A percentile compares a stretch with the other conserved stretches of the same genome.
phyloP scores from a whole-genome alignment of 1,284 basidiomycete genomes.

The Cryptococcus sp. region DNA sequence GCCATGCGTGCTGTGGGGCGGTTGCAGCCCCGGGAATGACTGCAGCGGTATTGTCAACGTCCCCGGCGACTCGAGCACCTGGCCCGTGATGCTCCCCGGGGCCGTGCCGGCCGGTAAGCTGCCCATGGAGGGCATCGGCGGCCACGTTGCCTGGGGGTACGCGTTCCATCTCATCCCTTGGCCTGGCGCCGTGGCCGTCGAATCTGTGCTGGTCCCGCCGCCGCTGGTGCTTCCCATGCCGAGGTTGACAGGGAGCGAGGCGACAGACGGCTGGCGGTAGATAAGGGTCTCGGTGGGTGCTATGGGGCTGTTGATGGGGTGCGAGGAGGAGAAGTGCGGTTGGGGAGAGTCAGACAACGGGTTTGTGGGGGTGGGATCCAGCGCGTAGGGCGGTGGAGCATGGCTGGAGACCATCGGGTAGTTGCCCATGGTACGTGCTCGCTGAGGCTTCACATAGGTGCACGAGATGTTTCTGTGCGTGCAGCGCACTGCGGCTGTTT shows the following conservation, averaged over 20 bases:
- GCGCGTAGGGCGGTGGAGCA: neutral
- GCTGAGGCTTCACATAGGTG: constrained; percentile 71
- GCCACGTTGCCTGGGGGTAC: constrained; percentile 3
- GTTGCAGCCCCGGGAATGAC: neutral
- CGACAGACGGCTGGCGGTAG: constrained; percentile 13
- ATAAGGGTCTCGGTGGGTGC: neutral
- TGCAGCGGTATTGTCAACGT: constrained; percentile 1
- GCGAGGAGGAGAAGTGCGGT: constrained; percentile 28
- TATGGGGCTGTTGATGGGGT: constrained; percentile 18
- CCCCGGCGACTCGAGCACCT: constrained; percentile 1
- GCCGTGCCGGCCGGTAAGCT: constrained; percentile 2
- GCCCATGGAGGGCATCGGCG: neutral
- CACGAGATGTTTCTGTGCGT: constrained; percentile 68
- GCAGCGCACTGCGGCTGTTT: constrained; percentile 64
- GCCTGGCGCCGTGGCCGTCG: neutral
- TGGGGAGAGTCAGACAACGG: constrained; percentile 18
- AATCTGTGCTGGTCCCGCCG: too few species aligned
- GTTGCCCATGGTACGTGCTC: constrained; percentile 19
- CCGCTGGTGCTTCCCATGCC: neutral
- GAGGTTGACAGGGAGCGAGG: constrained; percentile 10
- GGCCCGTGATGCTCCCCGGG: constrained; percentile 12
- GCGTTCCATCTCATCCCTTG: constrained; percentile 1
- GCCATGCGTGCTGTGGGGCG: neutral
- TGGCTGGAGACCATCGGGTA: constrained; percentile 11
- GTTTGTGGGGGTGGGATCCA: neutral